phyloP scores from a whole-genome alignment of 148 eudicot species.

The Chenopodium quinoa region DNA sequence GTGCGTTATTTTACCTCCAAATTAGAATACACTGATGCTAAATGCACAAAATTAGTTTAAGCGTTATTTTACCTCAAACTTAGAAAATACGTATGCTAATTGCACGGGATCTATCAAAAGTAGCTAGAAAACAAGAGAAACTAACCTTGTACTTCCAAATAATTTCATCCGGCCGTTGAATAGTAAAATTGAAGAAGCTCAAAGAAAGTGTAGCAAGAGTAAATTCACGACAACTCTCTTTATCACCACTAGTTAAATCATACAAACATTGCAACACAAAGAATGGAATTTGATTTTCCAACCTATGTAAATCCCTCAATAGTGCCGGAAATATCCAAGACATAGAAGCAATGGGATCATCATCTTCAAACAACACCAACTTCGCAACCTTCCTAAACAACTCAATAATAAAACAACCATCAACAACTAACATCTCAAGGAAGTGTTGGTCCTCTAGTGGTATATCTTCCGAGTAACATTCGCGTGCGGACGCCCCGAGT shows the following conservation, averaged over 20 bases:
- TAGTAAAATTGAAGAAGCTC: slow-evolving; percentile 47
- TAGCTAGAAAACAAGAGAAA: neutral
- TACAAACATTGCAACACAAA: slow-evolving; percentile 55
- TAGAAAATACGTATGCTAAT: too few relatives aligned
- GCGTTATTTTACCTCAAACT: too few relatives aligned
- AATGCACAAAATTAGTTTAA: too few relatives aligned
- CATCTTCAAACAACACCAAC: slow-evolving; percentile 35
- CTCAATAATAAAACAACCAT: slow-evolving; percentile 80
- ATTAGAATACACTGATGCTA: too few relatives aligned
- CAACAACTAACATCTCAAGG: slow-evolving; percentile 71
- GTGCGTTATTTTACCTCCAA: too few relatives aligned
- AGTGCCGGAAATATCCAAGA: slow-evolving; percentile 68
- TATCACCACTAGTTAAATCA: slow-evolving; percentile 37
- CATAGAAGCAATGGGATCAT: slow-evolving; percentile 64
- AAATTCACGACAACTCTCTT: slow-evolving; percentile 1
- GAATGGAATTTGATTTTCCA: slow-evolving; percentile 83
- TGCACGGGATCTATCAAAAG: too few relatives aligned
- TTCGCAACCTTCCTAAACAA: slow-evolving; percentile 55
- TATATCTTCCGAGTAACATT: slow-evolving; percentile 56
- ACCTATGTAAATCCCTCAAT: slow-evolving; percentile 54
- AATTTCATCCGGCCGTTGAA: slow-evolving; percentile 39
- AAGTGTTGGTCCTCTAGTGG: slow-evolving; percentile 28
- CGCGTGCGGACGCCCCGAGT: slow-evolving; percentile 43
- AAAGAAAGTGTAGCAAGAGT: slow-evolving; percentile 39
- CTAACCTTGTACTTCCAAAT: slow-evolving; percentile 34